These are phyloP conservation scores for Yamadazyma philogaea DNA, from an alignment of 805 yeast genomes.

Conservation along the genomic window DNA sequence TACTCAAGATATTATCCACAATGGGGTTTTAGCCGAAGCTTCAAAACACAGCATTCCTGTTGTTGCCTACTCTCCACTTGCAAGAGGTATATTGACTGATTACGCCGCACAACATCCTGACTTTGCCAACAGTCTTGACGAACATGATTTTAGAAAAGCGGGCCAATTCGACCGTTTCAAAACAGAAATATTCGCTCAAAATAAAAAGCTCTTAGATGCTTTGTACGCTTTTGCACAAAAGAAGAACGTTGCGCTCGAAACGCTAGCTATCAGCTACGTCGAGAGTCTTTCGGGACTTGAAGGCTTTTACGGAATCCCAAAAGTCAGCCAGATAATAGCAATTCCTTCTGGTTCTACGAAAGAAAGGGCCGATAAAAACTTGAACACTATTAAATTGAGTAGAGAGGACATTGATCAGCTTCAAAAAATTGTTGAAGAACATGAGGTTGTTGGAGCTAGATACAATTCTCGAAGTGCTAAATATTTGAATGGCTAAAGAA, in stretches of 20 bases:
- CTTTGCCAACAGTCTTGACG: slow-evolving; percentile 3
- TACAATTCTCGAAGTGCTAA: slow-evolving; percentile 24
- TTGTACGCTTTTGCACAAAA: slow-evolving; percentile 50
- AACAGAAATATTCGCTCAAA: slow-evolving; percentile 54
- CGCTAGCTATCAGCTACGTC: slow-evolving; percentile 39
- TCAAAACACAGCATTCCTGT: slow-evolving; percentile 60
- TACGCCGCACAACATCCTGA: slow-evolving; percentile 37
- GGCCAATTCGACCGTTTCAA: slow-evolving; percentile 42
- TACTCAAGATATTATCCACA: slow-evolving; percentile 54
- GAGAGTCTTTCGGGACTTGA: slow-evolving; percentile 66
- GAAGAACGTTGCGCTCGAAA: slow-evolving; percentile 56
- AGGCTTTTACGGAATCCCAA: slow-evolving; percentile 39
- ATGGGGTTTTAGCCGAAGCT: slow-evolving; percentile 63
- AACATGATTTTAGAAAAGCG: slow-evolving; percentile 4
- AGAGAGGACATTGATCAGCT: slow-evolving; percentile 58
- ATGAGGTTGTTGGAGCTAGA: slow-evolving; percentile 56
- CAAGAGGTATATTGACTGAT: slow-evolving; percentile 77
- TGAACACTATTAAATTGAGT: slow-evolving; percentile 43
- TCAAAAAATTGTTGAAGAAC: slow-evolving; percentile 39
- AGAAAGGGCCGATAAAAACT: slow-evolving; percentile 61
- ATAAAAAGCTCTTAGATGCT: slow-evolving; percentile 46
- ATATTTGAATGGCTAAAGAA: neutral
- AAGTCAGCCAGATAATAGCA: slow-evolving; percentile 61
- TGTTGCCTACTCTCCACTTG: slow-evolving; percentile 80
- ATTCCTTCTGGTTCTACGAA: slow-evolving; percentile 74